phyloP scores from a whole-genome alignment of 306 rosid genomes.

The Ceratonia siliqua region DNA sequence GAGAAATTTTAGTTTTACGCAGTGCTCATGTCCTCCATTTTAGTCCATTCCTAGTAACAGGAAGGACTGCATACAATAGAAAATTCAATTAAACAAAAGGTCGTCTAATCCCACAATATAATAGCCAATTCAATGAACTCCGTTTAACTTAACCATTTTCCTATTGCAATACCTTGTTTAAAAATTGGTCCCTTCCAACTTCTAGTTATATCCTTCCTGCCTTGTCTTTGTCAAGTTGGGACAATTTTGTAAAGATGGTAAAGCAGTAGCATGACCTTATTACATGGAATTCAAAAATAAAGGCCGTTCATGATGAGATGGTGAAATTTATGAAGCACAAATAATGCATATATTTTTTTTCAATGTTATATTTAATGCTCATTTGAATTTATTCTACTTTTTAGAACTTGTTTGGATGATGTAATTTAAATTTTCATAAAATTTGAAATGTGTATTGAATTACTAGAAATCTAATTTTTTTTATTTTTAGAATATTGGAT shows the following conservation, averaged over 20 bases:
- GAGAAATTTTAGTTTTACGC: neutral
- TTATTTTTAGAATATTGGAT: too few species aligned
- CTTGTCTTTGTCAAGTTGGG: neutral
- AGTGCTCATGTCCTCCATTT: neutral
- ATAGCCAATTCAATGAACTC: neutral
- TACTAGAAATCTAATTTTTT: too few species aligned
- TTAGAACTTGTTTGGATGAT: too few species aligned
- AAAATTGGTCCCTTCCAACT: too few species aligned
- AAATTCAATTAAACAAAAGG: neutral
- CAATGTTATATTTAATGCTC: neutral
- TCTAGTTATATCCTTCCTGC: neutral
- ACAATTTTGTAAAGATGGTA: neutral
- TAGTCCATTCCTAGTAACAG: neutral
- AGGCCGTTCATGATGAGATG: neutral
- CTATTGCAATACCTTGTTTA: constrained; percentile 19
- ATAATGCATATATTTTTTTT: neutral
- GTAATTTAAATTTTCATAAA: too few species aligned
- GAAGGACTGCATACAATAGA: neutral
- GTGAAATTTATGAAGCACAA: neutral
- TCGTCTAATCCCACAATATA: neutral
- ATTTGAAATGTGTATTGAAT: too few species aligned
- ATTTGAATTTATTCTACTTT: too few species aligned
- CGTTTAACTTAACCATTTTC: neutral
- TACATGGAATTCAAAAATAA: neutral
- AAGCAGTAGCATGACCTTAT: neutral